Percentiles rank a stretch among this genome's conserved stretches.
Evolutionary conservation across 2,329 filamentous ascomycete genomes (phyloP).

Genomic region (Didymella glomerata): DNA sequence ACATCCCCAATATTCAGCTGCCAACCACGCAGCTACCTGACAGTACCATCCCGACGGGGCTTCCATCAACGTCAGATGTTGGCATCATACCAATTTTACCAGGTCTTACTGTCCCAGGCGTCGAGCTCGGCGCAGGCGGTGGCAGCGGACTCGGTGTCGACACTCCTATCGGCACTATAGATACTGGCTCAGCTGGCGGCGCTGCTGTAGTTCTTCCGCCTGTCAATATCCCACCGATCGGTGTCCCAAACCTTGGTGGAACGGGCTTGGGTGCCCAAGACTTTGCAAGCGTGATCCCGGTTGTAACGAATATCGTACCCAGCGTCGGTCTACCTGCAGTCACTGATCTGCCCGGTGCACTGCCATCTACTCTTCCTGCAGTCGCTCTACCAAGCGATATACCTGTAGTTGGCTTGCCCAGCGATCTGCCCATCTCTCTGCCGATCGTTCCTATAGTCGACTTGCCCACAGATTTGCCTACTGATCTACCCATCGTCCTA

Average conservation of each 20-base stretch:
- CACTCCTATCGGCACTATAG: slow-evolving; percentile 1
- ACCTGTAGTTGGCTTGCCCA: background rate
- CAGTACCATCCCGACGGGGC: background rate
- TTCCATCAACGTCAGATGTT: background rate
- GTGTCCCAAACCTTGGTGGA: background rate
- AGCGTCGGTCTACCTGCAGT: background rate
- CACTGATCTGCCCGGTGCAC: background rate
- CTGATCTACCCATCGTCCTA: too few species aligned
- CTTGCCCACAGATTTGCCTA: background rate
- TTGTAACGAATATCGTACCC: background rate
- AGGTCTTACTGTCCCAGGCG: background rate
- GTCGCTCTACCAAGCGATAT: background rate
- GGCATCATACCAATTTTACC: background rate
- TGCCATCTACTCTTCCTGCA: too few species aligned
- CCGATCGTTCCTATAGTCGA: background rate
- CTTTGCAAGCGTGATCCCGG: background rate
- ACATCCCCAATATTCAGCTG: background rate
- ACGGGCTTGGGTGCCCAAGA: background rate
- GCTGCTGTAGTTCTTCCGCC: background rate
- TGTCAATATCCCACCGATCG: background rate
- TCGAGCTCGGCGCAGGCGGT: background rate
- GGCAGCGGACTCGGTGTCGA: background rate
- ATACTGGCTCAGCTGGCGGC: background rate
- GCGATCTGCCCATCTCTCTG: background rate
- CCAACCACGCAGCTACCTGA: background rate